phyloP scores from a whole-genome alignment of 2,329 filamentous ascomycete species.

The Venturia nashicola region DNA sequence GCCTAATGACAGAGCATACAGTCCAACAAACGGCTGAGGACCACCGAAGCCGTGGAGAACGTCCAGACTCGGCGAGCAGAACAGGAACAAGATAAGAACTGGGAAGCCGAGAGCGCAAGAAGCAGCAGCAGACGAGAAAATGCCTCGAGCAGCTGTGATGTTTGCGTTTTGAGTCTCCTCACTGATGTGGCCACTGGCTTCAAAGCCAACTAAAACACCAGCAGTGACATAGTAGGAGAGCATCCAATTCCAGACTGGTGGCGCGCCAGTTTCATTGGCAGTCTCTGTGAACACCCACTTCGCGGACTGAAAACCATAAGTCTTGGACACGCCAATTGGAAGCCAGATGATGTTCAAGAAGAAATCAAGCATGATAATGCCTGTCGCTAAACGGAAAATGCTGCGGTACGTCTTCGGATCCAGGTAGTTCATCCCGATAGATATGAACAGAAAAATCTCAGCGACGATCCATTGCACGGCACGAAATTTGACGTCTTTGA shows the following conservation, averaged over 20 bases:
- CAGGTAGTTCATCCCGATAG: slow-evolving; percentile 22
- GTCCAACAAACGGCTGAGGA: slow-evolving; percentile 45
- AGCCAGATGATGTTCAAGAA: slow-evolving; percentile 49
- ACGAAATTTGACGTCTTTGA: slow-evolving; percentile 42
- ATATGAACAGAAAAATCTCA: slow-evolving; percentile 32
- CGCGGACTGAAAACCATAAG: slow-evolving; percentile 45
- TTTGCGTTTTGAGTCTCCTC: slow-evolving; percentile 50
- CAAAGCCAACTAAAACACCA: slow-evolving; percentile 48
- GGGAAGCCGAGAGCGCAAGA: slow-evolving; percentile 44
- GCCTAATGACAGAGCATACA: slow-evolving; percentile 45
- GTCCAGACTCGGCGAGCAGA: slow-evolving; percentile 43
- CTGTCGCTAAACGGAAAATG: slow-evolving; percentile 39
- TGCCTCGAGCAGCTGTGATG: slow-evolving; percentile 43
- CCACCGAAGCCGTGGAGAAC: slow-evolving; percentile 41
- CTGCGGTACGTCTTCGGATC: slow-evolving; percentile 30
- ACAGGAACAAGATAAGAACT: slow-evolving; percentile 46
- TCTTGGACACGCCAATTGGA: slow-evolving; percentile 43
- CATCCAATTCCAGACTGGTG: slow-evolving; percentile 51
- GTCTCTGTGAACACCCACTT: slow-evolving; percentile 49
- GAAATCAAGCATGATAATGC: slow-evolving; percentile 45
- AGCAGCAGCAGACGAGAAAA: slow-evolving; percentile 47
- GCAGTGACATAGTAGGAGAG: slow-evolving; percentile 49
- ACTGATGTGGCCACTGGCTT: slow-evolving; percentile 48
- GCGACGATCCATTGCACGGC: slow-evolving; percentile 50
- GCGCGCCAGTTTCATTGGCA: slow-evolving; percentile 38